Conservation (phyloP, 2,329 filamentous ascomycete genomes). For the Trichoderma lentiforme region DNA sequence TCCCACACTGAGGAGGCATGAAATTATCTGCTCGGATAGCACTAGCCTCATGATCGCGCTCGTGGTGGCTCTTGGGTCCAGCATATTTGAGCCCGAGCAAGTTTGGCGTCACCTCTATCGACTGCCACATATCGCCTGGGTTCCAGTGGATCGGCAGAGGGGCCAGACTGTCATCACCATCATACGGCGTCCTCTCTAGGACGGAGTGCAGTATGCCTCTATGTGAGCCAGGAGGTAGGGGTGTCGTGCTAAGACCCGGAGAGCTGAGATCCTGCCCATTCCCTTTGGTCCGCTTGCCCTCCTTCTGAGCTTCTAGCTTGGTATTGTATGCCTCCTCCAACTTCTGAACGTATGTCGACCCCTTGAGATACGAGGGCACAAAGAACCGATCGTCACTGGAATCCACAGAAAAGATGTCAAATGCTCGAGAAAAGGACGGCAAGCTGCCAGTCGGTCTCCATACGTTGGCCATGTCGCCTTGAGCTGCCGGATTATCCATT, state of each 20-base stretch:
- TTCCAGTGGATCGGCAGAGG: slow-evolving; percentile 83
- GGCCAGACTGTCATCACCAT: slow-evolving; percentile 57
- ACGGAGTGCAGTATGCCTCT: slow-evolving; percentile 80
- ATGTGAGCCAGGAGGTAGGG: slow-evolving; percentile 51
- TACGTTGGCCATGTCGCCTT: slow-evolving; percentile 27
- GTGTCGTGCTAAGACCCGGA: slow-evolving; percentile 43
- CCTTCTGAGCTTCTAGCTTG: slow-evolving; percentile 51
- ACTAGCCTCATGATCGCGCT: slow-evolving; percentile 70
- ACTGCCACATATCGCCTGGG: slow-evolving; percentile 67
- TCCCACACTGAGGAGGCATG: slow-evolving; percentile 85
- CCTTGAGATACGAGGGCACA: slow-evolving; percentile 76
- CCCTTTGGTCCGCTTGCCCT: slow-evolving; percentile 32
- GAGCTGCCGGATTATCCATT: slow-evolving; percentile 32
- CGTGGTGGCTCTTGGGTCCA: slow-evolving; percentile 44
- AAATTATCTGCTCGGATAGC: slow-evolving; percentile 78
- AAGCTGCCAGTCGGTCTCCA: slow-evolving; percentile 31
- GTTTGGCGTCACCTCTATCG: slow-evolving; percentile 70
- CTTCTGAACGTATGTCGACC: slow-evolving; percentile 73
- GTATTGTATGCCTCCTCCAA: slow-evolving; percentile 68
- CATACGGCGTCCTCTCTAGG: slow-evolving; percentile 68
- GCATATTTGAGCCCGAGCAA: slow-evolving; percentile 68
- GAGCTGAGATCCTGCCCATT: slow-evolving; percentile 51
- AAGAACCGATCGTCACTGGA: slow-evolving; percentile 59
- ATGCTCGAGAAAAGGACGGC: slow-evolving; percentile 51
- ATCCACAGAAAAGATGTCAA: slow-evolving; percentile 45